Evolutionary conservation across 2,329 filamentous ascomycete genomes (phyloP), one percentile per base, ranked within the genome.

Genomic region (Neurospora sp.): DNA sequence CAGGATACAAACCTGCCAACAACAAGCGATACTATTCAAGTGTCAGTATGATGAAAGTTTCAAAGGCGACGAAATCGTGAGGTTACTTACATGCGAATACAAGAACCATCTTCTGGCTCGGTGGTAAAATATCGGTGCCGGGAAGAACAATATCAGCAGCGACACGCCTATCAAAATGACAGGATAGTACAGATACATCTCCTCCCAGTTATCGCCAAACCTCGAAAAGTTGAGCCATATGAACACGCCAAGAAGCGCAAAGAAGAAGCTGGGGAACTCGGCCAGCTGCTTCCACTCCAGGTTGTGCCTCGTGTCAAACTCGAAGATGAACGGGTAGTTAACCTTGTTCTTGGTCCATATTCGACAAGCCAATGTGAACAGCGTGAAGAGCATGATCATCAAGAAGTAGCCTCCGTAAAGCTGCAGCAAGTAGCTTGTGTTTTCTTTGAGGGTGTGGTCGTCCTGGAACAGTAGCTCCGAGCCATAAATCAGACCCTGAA

Each of bases 301-400:
- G 73, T 90, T 88, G 78, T 96, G 89, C 70, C 95, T 86, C 69
- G 90, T 90, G 82, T 98, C 94, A 77, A 97, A 96, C 81, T 99
- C 96, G 77, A 99, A 99, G 75, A 98, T 93, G 79, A 97, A 97
- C 69, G 91, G 88, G 78, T 98, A 98, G 78, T 99, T 99, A 80
- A 99, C 92, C 80, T 95, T 96, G 78, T 90, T 89, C 68, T 83
- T 83, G 6, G 89, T 88, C 93, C 95, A 99, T 17, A 97, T 81
- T 70, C 90, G 89, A 78, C 94, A 97, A 76, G 93, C 90, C 42
- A 97, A 76, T 76, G 91, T 93, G 77, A 98, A 98, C n/a, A 96
- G 82, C 10, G 91, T 82, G 76, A 96, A 90, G 23, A 98, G 84
- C 66, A 93, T 85, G 5, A 96, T 85, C 79, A 93, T 89, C 38